phyloP scores from a whole-genome alignment of 768 basidiomycete genomes.

The Collybia nuda region DNA sequence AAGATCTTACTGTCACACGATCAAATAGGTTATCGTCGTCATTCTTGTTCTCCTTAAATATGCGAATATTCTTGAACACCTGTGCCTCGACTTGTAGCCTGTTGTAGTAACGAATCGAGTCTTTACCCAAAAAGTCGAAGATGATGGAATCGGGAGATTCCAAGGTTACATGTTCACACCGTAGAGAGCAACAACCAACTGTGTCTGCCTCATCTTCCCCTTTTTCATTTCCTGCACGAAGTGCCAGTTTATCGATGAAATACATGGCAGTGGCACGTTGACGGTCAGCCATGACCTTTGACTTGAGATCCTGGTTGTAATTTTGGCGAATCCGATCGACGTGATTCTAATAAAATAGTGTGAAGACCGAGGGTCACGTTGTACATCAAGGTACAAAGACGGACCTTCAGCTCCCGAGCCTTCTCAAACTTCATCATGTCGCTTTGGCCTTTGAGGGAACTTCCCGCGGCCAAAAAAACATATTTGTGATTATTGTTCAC shows the following conservation, averaged over 20 bases:
- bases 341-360: slow-evolving; percentile 56
- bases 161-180: slow-evolving; percentile 95
- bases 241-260: slow-evolving; percentile 94
- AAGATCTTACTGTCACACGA: slow-evolving; percentile 78
- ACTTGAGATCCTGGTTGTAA: slow-evolving; percentile 81
- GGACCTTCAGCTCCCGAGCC: slow-evolving; percentile 91
- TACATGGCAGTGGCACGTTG: slow-evolving; percentile 99
- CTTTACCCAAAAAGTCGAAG: slow-evolving; percentile 99
- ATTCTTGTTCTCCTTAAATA: slow-evolving; percentile 93
- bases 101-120: slow-evolving; percentile 97
- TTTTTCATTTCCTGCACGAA: slow-evolving; percentile 99
- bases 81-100: slow-evolving; percentile 86
- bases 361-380: slow-evolving; percentile 2
- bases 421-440: slow-evolving; percentile 99
- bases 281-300: slow-evolving; percentile 90
- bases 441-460: slow-evolving; percentile 96
- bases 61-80: slow-evolving; percentile 96
- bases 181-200: slow-evolving; percentile 96
- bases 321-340: slow-evolving; percentile 90
- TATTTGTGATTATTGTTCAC: slow-evolving; percentile 96
- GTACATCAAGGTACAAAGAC: slow-evolving; percentile 9
- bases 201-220: slow-evolving; percentile 99
- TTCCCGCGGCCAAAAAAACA: slow-evolving; percentile 97
- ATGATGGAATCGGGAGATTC: slow-evolving; percentile 84
- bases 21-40: slow-evolving; percentile 92